Evolutionary conservation across 108 stramenopile species (phyloP).

Genomic region (Cyclotella sp.): DNA sequence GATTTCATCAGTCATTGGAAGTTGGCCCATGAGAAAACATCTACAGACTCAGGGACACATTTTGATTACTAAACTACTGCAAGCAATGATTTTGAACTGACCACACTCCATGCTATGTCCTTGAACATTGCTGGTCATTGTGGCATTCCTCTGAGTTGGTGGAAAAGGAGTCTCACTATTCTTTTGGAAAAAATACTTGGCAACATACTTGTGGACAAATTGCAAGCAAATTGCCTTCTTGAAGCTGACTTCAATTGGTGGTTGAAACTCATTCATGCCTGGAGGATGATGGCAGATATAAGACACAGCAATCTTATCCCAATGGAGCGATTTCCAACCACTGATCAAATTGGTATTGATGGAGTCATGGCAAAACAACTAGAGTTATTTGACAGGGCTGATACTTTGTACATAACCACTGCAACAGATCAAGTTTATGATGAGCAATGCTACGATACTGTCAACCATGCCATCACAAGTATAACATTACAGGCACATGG

Average conservation of each 20-base stretch:
- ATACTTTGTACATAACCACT: neutral
- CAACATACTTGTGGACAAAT: slow-evolving; percentile 15
- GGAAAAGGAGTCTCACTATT: slow-evolving; percentile 22
- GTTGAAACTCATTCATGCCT: slow-evolving; percentile 19
- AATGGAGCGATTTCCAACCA: slow-evolving; percentile 6
- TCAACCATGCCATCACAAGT: neutral
- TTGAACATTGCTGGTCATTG: neutral
- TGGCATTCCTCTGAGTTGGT: slow-evolving; percentile 9
- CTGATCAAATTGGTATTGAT: neutral
- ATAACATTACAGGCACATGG: neutral
- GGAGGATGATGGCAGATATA: slow-evolving; percentile 6
- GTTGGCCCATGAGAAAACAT: too few relatives aligned
- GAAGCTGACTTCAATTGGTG: slow-evolving; percentile 42
- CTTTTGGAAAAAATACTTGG: slow-evolving; percentile 37
- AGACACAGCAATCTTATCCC: neutral
- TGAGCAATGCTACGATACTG: neutral
- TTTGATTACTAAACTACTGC: slow-evolving; percentile 1
- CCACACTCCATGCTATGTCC: slow-evolving; percentile 15
- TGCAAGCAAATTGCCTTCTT: slow-evolving; percentile 26
- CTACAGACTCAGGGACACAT: too few relatives aligned
- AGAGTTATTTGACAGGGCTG: neutral
- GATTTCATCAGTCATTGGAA: too few relatives aligned
- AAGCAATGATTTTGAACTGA: neutral
- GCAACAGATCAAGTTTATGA: neutral
- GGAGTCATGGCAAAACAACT: neutral